Evolutionary conservation across 768 basidiomycete genomes (phyloP), one percentile per base, ranked within the genome.

Genomic region (Auricularia auricula-judae): DNA sequence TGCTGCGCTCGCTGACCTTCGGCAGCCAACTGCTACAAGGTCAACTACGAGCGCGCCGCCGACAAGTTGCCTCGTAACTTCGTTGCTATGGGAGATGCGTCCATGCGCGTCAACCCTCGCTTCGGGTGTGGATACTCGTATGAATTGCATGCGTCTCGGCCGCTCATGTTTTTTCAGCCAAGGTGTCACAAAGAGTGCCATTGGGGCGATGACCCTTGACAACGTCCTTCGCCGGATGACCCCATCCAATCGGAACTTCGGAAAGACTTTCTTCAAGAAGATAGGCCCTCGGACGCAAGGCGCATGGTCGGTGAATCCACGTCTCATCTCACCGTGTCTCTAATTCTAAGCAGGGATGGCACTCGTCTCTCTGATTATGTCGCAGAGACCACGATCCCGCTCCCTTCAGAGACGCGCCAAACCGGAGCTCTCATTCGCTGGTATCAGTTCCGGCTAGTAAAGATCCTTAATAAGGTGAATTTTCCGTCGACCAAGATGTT

Each of bases 81-180:
- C 56, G 66, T 76, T 42, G 76, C 74, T 1, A 14, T 76, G n/a
- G 76, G 76, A 16, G 76, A 77, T 59, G 72, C 74, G 42, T 70
- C 74, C 12, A 72, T 76, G 74, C 56, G 56, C 44, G 34, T 72
- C 8, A 71, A 71, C 51, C 72, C 72, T 7, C 54, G 67, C 5
- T 66, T 63, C 63, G 71, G 67, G 68, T 69, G 33, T 36, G 62
- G 39, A 8, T 1, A 35, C 11, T 7, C 34, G 7, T n/a, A 8
- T 18, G 5, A 1, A 12, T 61, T 12, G 2, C 53, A 4, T 7
- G 21, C n/a, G 21, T 1, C 21, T 16, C 43, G 3, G 18, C n/a
- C 11, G 35, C n/a, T 39, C 42, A 18, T 39, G 21, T 3, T 12
- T n/a, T n/a, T 23, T 16, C 14, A 63, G 34, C 66, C 71, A 72